Base-by-base conservation (phyloP, 164 flowering plant genomes). In the Cinnamomum micranthum region DNA sequence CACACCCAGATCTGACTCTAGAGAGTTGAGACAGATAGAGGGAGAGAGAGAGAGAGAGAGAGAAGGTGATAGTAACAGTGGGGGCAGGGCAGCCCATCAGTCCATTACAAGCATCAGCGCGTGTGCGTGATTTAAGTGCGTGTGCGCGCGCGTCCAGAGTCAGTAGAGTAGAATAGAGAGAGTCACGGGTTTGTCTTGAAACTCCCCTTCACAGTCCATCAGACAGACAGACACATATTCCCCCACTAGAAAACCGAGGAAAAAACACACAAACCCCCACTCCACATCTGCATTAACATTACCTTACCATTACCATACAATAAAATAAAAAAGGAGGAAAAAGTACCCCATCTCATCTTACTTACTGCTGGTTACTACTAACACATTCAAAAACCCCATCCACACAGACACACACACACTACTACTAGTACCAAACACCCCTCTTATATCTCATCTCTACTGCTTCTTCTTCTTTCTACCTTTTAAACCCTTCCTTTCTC, bases 101-200 rank as follows among this genome's bases (percentile, higher is more conserved):
- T 41, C 47, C 47, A 41, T 41, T 41, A 41, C 47, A 41, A 41
- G 47, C 47, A 41, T 41, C 47, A 25, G 63, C 35, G 63, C 41
- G 51, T 28, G 74, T 66, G 73, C 41, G 50, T 28, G 70, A 50
- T 65, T 68, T 47, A 52, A 51, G 72, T 69, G 76, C 71, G 85
- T 82, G 78, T 74, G 79, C 68, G 78, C 67, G 82, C 77, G 60
- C 19, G 60, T 20, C 20, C 60, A n/a, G n/a, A 15, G 60, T 15
- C 20, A 55, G 60, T 4, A 17, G 60, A 55, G 60, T 76, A 73
- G 76, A 78, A 79, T 74, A 77, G 80, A 65, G n/a, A 78, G 75
- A 71, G 81, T 93, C 97, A 93, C 97, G 97, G 97, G 97, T 84
- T 88, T 90, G 91, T 85, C 94, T 93, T 91, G 94, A 88, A 88